Evolutionary conservation across 208 protist species (phyloP).

Genomic region (Trypanosoma avium): DNA sequence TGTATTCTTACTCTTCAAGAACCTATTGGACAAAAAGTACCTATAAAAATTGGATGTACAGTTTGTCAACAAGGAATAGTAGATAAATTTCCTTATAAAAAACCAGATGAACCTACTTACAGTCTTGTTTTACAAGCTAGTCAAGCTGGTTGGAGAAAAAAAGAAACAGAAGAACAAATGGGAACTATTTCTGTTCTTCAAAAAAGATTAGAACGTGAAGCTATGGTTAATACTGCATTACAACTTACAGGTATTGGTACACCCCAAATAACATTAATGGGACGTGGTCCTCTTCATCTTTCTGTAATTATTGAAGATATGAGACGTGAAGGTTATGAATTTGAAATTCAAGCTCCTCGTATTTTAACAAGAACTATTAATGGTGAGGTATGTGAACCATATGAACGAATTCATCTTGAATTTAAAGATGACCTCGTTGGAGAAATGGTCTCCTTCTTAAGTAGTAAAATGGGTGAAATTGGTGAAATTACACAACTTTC

Average conservation of each 20-base stretch:
- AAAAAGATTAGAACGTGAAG: slow-evolving; percentile 87
- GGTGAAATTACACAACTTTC: slow-evolving; percentile 84
- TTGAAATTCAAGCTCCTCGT: slow-evolving; percentile 93
- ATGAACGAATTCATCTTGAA: slow-evolving; percentile 77
- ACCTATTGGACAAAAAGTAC: slow-evolving; percentile 83
- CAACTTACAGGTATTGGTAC: slow-evolving; percentile 53
- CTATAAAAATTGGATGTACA: slow-evolving; percentile 88
- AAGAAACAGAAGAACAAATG: slow-evolving; percentile 84
- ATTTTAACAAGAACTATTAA: slow-evolving; percentile 88
- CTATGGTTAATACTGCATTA: slow-evolving; percentile 94
- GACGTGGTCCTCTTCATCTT: slow-evolving; percentile 96
- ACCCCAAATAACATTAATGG: slow-evolving; percentile 83
- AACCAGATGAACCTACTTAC: slow-evolving; percentile 95
- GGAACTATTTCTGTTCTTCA: slow-evolving; percentile 61
- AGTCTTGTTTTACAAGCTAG: slow-evolving; percentile 91
- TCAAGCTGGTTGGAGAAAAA: slow-evolving; percentile 88
- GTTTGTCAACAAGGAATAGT: slow-evolving; percentile 72
- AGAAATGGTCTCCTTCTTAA: slow-evolving; percentile 85
- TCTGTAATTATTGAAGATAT: slow-evolving; percentile 98
- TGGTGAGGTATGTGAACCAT: slow-evolving; percentile 83
- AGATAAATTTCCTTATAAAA: slow-evolving; percentile 78
- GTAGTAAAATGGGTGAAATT: slow-evolving; percentile 86
- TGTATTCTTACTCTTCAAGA: slow-evolving; percentile 83
- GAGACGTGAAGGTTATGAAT: slow-evolving; percentile 97
- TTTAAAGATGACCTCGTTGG: slow-evolving; percentile 73